A percentile compares a stretch with the other conserved stretches of the same genome.
Conservation (phyloP, 31 red algal species). For the Endocladia muricata region DNA sequence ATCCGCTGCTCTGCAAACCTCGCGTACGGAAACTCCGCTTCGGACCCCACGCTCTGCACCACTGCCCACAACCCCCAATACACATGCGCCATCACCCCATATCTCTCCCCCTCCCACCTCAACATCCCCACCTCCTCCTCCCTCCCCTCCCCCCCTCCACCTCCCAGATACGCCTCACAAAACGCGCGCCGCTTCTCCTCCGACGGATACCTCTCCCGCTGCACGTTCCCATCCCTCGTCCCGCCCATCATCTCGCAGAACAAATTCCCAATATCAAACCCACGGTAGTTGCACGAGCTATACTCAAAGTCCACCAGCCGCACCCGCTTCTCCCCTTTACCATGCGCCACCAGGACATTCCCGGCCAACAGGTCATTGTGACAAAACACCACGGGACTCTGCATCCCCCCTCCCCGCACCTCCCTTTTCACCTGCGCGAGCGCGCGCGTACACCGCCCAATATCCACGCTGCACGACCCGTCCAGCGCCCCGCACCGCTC, state of each 20-base stretch:
- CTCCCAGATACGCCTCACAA: constrained; percentile 35
- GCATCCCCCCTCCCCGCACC: not conserved
- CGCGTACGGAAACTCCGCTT: constrained; percentile 66
- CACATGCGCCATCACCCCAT: constrained; percentile 53
- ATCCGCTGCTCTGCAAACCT: constrained; percentile 56
- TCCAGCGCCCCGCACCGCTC: not conserved
- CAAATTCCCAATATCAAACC: constrained; percentile 80
- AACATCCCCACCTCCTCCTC: constrained; percentile 22
- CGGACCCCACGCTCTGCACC: constrained; percentile 36
- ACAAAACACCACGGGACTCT: constrained; percentile 63
- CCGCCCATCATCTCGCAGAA: constrained; percentile 79
- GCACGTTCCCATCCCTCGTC: constrained; percentile 33
- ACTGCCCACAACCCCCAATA: constrained; percentile 84
- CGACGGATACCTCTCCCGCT: constrained; percentile 42
- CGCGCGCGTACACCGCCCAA: not conserved
- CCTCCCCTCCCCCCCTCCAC: not conserved
- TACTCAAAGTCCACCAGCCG: constrained; percentile 81
- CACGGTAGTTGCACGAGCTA: constrained; percentile 57
- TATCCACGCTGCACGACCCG: not conserved
- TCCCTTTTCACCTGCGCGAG: not conserved
- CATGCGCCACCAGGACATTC: constrained; percentile 46
- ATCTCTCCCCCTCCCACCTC: constrained; percentile 47
- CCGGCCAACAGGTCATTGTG: constrained; percentile 69
- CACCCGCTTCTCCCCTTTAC: constrained; percentile 12
- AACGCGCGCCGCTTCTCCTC: constrained; percentile 5